Evolutionary conservation across 768 basidiomycete genomes (phyloP), one percentile per base, ranked within the genome.

Genomic region (Auricularia sp.): DNA sequence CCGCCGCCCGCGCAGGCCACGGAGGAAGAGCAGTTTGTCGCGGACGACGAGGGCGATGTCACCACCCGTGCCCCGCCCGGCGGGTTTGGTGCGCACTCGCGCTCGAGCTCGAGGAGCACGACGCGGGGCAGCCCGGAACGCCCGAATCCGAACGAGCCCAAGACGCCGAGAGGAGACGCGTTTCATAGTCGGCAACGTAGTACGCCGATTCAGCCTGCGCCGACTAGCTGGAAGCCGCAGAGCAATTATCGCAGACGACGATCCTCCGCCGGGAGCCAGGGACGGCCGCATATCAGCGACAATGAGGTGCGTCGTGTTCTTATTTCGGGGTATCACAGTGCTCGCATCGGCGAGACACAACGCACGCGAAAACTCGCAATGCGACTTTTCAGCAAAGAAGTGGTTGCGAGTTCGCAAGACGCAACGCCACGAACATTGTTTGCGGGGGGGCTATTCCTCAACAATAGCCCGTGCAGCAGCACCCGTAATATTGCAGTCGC

Each of bases 11-110:
- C 71, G 3, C 77, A 77, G 29, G 76, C 74, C 4, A 21, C 8
- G 23, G 67, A 75, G 29, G 74, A 72, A 16, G 70, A 77, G 3
- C 75, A 75, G 64, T 72, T 67, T 64, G 77, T 78, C 61, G 72
- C 72, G 12, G 73, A 72, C 36, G 76, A 74, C 56, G 74, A 71
- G 44, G 76, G 70, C 63, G 70, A 66, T 62, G 42, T 71, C 65
- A 65, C 70, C 69, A 76, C 62, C 80, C 80, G 62, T 80, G 88
- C 61, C 84, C 86, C 3, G 82, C 81, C 5, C 89, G 29, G 56
- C 56, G 56, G 23, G 10, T 35, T 59, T 18, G 56, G 88, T 72
- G 80, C 86, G 1, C 78, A 79, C 2, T 78, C 81, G 3, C 23
- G 51, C 33, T 61, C 42, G 63, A 62, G 70, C 70, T 14, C 34